Conservation (phyloP, 2,329 filamentous ascomycete genomes). For the Coleophoma cylindrospora region DNA sequence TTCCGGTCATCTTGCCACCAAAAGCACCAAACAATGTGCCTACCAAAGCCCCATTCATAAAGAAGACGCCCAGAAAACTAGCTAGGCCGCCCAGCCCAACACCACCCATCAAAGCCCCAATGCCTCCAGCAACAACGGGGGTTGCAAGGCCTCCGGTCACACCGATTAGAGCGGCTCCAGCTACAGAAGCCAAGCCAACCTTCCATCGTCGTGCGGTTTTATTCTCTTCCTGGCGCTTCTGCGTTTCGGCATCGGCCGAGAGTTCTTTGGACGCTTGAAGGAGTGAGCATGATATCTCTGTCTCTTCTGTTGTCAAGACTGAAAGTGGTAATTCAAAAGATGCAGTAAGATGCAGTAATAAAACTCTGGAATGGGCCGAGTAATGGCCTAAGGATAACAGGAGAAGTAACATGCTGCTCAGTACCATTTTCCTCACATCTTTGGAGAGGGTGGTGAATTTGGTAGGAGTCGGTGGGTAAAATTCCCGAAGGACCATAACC, state of each 20-base stretch:
- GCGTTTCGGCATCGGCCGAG: constrained; percentile 70
- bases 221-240: constrained; percentile 66
- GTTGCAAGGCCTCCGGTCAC: constrained; percentile 89
- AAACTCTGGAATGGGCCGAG: constrained; percentile 64
- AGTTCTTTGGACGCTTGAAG: constrained; percentile 62
- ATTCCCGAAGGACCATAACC: constrained; percentile 39
- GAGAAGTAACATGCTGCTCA: constrained; percentile 67
- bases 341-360: constrained; percentile 64
- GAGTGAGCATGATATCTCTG: constrained; percentile 69
- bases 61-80: constrained; percentile 79
- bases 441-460: constrained; percentile 51
- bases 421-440: constrained; percentile 54
- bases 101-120: constrained; percentile 80
- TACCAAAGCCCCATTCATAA: constrained; percentile 79
- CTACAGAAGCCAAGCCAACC: constrained; percentile 80
- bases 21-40: constrained; percentile 87
- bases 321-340: constrained; percentile 58
- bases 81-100: constrained; percentile 82
- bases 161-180: constrained; percentile 84
- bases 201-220: constrained; percentile 74
- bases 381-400: constrained; percentile 71
- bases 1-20: constrained; percentile 72
- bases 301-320: constrained; percentile 65
- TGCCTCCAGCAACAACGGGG: constrained; percentile 78
- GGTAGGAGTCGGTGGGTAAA: constrained; percentile 49